Evolutionary conservation across 768 basidiomycete genomes (phyloP), one percentile per base, ranked within the genome.

Genomic region (Termitomyces bulborhizus): DNA sequence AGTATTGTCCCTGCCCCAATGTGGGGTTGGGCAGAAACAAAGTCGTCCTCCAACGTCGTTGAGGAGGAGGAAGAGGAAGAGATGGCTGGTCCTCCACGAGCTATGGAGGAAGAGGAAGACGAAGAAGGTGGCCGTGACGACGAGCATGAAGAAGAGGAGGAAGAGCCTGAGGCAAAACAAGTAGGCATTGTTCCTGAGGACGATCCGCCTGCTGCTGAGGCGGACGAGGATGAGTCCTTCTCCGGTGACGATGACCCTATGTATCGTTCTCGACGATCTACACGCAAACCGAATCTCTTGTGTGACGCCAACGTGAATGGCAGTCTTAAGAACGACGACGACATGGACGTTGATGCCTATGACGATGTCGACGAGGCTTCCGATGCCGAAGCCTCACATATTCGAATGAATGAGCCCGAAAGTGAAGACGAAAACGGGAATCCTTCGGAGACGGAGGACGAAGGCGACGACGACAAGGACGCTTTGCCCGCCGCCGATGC

Each of bases 11-110:
- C 90, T 29, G 84, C 84, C 36, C 82, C 82, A 52, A 92, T 91
- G 88, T 92, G 90, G 90, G 88, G 80, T 26, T 93, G 90, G 90
- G 88, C 84, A 61, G 83, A 82, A 66, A 75, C 70, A 47, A 77
- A 68, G 68, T 68, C 68, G 58, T 64, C 48, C 9, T 39, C 54
- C 55, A 72, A 65, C 57, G 70, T 70, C 36, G 69, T 71, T 53
- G 80, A 82, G 61, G 78, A 79, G 51, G 78, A 80, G 55, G 77
- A 80, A 55, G 80, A 77, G 48, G 79, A 81, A 50, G 75, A 77
- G 57, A 70, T 71, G 52, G 62, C 74, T 2, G 72, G 74, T 15
- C 76, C 77, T 8, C 79, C 81, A 3, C 68, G 73, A 52, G 76
- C 79, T 34, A 80, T 81, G 79, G 82, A 86, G 57, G 84, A 86